Percentiles rank a stretch among this genome's conserved stretches.
phyloP scores from a whole-genome alignment of 2,329 filamentous ascomycete genomes.

The Ceratocystis cubensis region DNA sequence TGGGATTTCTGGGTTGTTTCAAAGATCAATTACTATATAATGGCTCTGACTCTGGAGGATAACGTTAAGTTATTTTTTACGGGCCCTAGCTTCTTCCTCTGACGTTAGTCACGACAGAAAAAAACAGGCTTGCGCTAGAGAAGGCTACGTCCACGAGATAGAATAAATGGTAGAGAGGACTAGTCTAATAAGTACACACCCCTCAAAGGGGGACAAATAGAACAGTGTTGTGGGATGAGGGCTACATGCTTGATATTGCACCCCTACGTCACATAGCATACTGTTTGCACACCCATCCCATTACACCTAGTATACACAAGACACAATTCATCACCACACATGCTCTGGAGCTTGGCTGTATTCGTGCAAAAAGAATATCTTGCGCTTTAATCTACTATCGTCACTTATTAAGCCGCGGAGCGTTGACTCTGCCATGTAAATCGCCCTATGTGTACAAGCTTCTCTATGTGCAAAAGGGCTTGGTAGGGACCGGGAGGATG shows the following conservation, averaged over 20 bases:
- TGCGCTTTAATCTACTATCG: neutral
- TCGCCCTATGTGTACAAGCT: neutral
- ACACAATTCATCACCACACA: neutral
- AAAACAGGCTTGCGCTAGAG: neutral
- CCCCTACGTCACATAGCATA: neutral
- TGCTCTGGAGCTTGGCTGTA: neutral
- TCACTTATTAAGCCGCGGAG: neutral
- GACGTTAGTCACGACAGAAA: neutral
- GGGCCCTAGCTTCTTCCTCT: constrained; percentile 9
- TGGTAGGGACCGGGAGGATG: neutral
- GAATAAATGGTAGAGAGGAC: neutral
- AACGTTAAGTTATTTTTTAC: constrained; percentile 3
- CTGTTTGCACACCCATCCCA: neutral
- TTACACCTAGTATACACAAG: neutral
- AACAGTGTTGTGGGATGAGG: neutral
- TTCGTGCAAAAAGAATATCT: neutral
- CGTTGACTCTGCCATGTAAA: neutral
- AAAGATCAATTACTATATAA: neutral
- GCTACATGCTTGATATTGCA: neutral
- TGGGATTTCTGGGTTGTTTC: neutral
- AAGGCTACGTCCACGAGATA: neutral
- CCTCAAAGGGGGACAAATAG: neutral
- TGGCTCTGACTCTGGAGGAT: neutral
- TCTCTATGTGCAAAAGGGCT: neutral
- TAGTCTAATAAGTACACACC: constrained; percentile 5